Evolutionary conservation across 768 basidiomycete genomes (phyloP).

Genomic region (Tephrocybe sp.): DNA sequence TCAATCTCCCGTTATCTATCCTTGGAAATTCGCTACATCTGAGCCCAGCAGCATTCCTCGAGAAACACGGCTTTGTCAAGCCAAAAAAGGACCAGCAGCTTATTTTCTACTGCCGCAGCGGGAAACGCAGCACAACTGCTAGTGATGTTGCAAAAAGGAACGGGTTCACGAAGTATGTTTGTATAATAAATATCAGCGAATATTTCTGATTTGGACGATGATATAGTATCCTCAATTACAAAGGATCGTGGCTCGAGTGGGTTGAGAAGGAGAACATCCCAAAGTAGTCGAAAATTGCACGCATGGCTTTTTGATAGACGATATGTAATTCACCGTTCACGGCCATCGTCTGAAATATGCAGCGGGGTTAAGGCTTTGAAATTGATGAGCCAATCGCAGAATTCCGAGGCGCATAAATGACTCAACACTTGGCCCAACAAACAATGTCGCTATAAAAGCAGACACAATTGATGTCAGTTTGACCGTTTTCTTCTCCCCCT

Average conservation of each 20-base stretch:
- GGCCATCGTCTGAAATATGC: too few relatives aligned
- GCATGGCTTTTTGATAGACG: too few relatives aligned
- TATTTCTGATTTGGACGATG: conserved; percentile 1
- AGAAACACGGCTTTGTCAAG: conserved; percentile 71
- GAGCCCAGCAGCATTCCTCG: conserved; percentile 50
- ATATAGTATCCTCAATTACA: conserved; percentile 69
- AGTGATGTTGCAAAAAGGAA: conserved; percentile 78
- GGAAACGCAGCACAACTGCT: conserved; percentile 78
- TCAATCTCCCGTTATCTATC: conserved; percentile 84
- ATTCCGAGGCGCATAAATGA: conserved; percentile 44
- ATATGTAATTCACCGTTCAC: too few relatives aligned
- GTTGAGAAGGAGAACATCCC: conserved; percentile 46
- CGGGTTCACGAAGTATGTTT: conserved; percentile 74
- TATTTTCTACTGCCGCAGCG: conserved; percentile 89
- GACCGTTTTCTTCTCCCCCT: conserved; percentile 5
- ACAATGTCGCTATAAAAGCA: conserved; percentile 24
- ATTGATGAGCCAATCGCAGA: conserved; percentile 41
- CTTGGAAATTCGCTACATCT: conserved; percentile 67
- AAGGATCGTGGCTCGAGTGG: conserved; percentile 91
- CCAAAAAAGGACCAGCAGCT: conserved; percentile 70
- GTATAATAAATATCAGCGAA: not conserved
- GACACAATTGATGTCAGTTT: conserved; percentile 1
- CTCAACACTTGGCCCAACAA: conserved; percentile 35
- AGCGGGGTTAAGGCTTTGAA: too few relatives aligned
- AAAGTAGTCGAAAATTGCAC: conserved; percentile 17